Evolutionary conservation across 768 basidiomycete species (phyloP).

Genomic region (Lentinula raphanica): DNA sequence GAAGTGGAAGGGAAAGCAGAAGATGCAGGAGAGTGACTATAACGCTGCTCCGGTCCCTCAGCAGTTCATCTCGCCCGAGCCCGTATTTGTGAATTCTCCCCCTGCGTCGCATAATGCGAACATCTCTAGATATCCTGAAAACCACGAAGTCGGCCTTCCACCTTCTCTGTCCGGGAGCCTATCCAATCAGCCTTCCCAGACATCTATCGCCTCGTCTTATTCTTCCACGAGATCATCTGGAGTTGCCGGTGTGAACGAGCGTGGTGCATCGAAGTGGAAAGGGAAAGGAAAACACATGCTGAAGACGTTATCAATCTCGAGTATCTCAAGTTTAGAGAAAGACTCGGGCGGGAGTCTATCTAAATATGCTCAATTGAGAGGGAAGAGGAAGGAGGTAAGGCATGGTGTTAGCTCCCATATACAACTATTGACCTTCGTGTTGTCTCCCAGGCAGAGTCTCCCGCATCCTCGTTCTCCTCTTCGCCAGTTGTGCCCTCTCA

Average conservation of each 20-base stretch:
- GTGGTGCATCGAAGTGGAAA: constrained; percentile 5
- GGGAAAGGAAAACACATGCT: not conserved
- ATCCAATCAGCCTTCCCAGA: constrained; percentile 1
- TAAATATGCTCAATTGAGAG: not conserved
- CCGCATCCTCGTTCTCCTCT: constrained; percentile 3
- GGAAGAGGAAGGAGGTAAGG: not conserved
- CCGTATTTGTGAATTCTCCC: not conserved
- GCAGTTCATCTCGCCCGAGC: not conserved
- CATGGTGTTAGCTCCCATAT: not conserved
- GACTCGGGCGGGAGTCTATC: not conserved
- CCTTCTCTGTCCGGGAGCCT: constrained; percentile 4
- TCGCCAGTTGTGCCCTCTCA: not conserved
- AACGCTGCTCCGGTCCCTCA: not conserved
- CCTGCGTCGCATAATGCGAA: not conserved
- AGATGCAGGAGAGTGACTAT: not conserved
- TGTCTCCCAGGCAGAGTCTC: not conserved
- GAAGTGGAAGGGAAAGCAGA: constrained; percentile 7
- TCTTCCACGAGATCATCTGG: not conserved
- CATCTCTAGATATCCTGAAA: not conserved
- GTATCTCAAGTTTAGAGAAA: not conserved
- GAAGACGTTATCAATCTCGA: not conserved
- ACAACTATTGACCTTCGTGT: not conserved
- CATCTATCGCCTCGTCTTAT: constrained; percentile 1
- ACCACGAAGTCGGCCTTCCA: not conserved
- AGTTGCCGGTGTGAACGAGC: not conserved